Base-by-base conservation (phyloP, 176 grass and related monocot species). In the Guadua angustifolia region DNA sequence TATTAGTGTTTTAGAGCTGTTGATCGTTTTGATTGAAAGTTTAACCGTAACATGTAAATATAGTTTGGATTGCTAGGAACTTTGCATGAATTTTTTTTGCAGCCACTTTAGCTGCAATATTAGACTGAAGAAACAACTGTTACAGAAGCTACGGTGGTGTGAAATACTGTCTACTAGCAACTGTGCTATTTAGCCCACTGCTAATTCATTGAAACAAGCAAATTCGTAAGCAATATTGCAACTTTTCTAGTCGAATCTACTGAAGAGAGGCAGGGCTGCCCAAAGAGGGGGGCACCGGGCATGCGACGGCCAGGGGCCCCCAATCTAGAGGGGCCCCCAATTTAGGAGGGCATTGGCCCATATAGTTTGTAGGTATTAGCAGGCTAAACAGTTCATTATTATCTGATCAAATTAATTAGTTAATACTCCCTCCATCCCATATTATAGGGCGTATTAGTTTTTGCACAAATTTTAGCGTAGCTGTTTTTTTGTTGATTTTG, bases 1-100 rank as follows among this genome's bases (percentile, higher is more conserved):
- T 40, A 3, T 45, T 14, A n/a, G 5, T 38, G 17, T 58, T 45
- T 47, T 15, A 21, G 5, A 24, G 24, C 9, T 82, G n/a, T 75
- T 60, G 4, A 44, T 77, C 11, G 7, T 74, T 18, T 26, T 60
- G 3, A 47, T 35, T 82, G 33, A 59, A 50, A 66, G n/a, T 68
- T 29, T 83, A 26, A 6, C 47, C 9, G 0, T n/a, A 38, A 14
- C 5, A 59, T 15, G 12, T 61, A 4, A 38, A 56, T 75, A 65
- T 10, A 35, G 10, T 69, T 46, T 21, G 25, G 9, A 32, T 22
- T 77, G 51, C 24, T 16, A 69, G 16, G 18, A 60, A 36, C 6
- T 58, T 67, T 55, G 35, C 18, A 56, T 66, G 12, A 86, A 80
- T 24, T 13, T 57, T 57, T 86, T 66, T 86, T 4, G 19, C 11